Base-by-base conservation (phyloP, 257 asterid species). In the Solanum pennellii region DNA sequence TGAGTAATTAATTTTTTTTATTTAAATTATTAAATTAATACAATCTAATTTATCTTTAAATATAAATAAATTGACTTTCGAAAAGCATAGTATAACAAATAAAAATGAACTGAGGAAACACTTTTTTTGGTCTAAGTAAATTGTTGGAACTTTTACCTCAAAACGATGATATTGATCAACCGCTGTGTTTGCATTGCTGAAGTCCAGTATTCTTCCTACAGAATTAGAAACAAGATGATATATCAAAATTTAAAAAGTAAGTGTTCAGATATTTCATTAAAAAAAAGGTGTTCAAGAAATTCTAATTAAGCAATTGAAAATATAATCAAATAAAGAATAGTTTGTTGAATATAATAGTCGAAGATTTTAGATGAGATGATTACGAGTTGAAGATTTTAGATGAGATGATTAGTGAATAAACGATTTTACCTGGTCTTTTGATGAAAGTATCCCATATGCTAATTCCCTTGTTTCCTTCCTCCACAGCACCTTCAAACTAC, bases 131-230 rank as follows among this genome's bases (percentile, higher is more conserved):
- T 37, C 39, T 0, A 62, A 62, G 31, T 62, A 4, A 62, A 65
- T 65, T 5, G 16, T 65, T n/a, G 33, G 0, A n/a, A n/a, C 25
- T 4, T n/a, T 65, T 49, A 94, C 98, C 95, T 91, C 83, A 89
- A 94, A 95, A 47, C 98, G 98, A 91, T 95, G 98, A 85, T 94
- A 95, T 82, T 95, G 98, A 95, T 94, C 98, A 56, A 95, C 98
- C 21, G 97, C 94, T 31, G 93, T 92, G 86, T 93, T 85, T 65
- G 98, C 98, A 89, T 94, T 93, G 95, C 98, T 95, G 91, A 93
- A 95, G 86, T 95, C 98, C 93, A 93, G 84, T 88, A 95, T 92
- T 89, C 94, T 93, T 83, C 98, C 98, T 94, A 21, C 33, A 41
- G 41, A 31, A 62, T 18, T 59, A 87, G 5, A 83, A 88, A 84